phyloP scores from a whole-genome alignment of 2,329 filamentous ascomycete genomes.

The Pezicula radicicola region DNA sequence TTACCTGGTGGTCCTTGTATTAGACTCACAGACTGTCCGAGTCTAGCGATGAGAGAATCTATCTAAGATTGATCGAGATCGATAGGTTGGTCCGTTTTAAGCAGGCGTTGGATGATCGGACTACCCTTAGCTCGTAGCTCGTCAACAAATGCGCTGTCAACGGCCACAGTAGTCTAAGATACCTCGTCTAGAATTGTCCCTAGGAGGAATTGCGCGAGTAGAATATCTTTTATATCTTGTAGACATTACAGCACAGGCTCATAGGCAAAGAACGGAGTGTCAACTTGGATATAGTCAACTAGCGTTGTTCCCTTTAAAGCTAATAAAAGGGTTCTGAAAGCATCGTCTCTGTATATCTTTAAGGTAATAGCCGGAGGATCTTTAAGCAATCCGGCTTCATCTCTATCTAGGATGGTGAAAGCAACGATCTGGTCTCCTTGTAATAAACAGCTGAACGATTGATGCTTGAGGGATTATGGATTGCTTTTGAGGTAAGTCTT shows the following conservation, averaged over 20 bases:
- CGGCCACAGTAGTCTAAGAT: neutral
- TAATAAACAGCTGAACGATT: conserved; percentile 4
- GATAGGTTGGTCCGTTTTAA: conserved; percentile 25
- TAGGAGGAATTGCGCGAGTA: conserved; percentile 39
- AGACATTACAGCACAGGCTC: conserved; percentile 61
- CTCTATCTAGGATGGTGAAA: conserved; percentile 1
- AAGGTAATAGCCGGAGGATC: conserved; percentile 3
- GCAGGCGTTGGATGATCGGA: conserved; percentile 5
- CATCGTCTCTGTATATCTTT: conserved; percentile 2
- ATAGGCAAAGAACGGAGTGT: conserved; percentile 60
- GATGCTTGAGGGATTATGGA: conserved; percentile 4
- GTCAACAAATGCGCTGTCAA: neutral
- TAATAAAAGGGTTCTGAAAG: conserved; percentile 3
- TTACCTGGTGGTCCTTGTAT: conserved; percentile 67
- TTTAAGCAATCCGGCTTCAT: neutral
- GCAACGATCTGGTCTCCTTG: conserved; percentile 1
- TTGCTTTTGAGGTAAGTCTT: conserved; percentile 2
- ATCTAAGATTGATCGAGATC: conserved; percentile 50
- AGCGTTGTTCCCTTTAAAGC: neutral
- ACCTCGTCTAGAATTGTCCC: conserved; percentile 16
- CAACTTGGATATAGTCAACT: conserved; percentile 1
- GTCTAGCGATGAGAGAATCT: conserved; percentile 47
- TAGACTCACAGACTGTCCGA: conserved; percentile 49
- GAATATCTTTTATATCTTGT: conserved; percentile 49
- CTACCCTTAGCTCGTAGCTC: neutral